Evolutionary conservation across 2,329 filamentous ascomycete genomes (phyloP).

Genomic region (Trichoderma sp.): DNA sequence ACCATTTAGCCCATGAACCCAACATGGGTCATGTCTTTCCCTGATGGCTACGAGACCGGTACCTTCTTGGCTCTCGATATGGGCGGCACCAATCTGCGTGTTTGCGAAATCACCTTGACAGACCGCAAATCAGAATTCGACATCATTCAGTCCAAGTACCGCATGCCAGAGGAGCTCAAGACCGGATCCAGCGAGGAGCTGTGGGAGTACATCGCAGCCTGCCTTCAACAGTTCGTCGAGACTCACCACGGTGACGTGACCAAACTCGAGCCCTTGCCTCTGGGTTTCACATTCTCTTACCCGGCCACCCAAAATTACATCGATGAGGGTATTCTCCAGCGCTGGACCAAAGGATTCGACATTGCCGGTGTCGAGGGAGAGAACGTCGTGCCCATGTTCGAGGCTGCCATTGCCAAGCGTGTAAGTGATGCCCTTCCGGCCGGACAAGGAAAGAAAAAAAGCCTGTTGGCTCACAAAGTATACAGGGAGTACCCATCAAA

Average conservation of each 20-base stretch:
- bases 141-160: slow-evolving; percentile 95
- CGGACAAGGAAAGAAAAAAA: background rate
- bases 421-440: slow-evolving; percentile 35
- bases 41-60: slow-evolving; percentile 83
- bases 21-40: slow-evolving; percentile 92
- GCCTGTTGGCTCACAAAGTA: slow-evolving; percentile 21
- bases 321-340: slow-evolving; percentile 87
- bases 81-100: slow-evolving; percentile 93
- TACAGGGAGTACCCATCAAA: slow-evolving; percentile 84
- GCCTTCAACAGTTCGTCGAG: slow-evolving; percentile 86
- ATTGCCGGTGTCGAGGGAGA: slow-evolving; percentile 88
- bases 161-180: slow-evolving; percentile 91
- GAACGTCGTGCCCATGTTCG: slow-evolving; percentile 87
- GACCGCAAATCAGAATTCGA: slow-evolving; percentile 89
- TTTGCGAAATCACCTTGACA: slow-evolving; percentile 89
- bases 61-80: slow-evolving; percentile 91
- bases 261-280: slow-evolving; percentile 68
- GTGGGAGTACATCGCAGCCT: slow-evolving; percentile 95
- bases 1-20: slow-evolving; percentile 85
- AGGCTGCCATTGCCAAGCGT: slow-evolving; percentile 70
- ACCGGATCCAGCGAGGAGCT: slow-evolving; percentile 81
- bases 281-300: slow-evolving; percentile 97
- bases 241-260: slow-evolving; percentile 73
- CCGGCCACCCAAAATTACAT: slow-evolving; percentile 92
- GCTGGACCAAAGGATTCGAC: slow-evolving; percentile 98